These are phyloP conservation scores for Kuraishia borneana DNA, from an alignment of 805 yeast species.

Conservation along the genomic window DNA sequence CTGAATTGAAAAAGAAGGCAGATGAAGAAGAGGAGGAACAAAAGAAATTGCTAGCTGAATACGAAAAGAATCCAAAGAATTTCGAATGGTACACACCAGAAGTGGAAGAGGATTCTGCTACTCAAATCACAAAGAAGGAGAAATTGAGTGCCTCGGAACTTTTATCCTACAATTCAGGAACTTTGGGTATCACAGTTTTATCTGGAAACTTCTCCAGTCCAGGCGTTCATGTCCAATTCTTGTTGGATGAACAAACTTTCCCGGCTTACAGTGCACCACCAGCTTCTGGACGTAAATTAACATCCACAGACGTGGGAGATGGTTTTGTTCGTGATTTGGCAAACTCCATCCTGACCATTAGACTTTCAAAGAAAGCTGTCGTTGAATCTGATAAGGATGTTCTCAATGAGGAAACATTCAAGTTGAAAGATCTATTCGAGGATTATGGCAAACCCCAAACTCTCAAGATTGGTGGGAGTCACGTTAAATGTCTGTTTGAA, in stretches of 20 bases:
- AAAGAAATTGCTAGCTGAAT: constrained; percentile 35
- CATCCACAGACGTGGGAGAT: constrained; percentile 36
- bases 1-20: constrained; percentile 21
- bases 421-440: constrained; percentile 43
- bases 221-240: constrained; percentile 41
- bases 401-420: constrained; percentile 33
- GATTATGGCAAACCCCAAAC: constrained; percentile 34
- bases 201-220: constrained; percentile 37
- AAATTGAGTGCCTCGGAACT: constrained; percentile 40
- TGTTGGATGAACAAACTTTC: constrained; percentile 52
- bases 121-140: constrained; percentile 29
- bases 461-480: constrained; percentile 27
- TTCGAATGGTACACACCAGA: constrained; percentile 51
- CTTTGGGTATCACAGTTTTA: constrained; percentile 40
- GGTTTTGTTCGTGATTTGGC: constrained; percentile 63
- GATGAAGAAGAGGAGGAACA: constrained; percentile 30
- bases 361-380: constrained; percentile 42
- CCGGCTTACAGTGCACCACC: constrained; percentile 47
- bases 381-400: constrained; percentile 38
- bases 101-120: constrained; percentile 27
- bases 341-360: constrained; percentile 43
- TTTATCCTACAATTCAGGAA: constrained; percentile 49
- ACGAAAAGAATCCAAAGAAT: constrained; percentile 44
- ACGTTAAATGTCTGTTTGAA: constrained; percentile 38
- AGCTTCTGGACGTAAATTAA: constrained; percentile 32